A percentile compares a stretch with the other conserved stretches of the same genome.
These are phyloP conservation scores for Hericium coralloides DNA, from an alignment of 768 basidiomycete species.

Conservation along the genomic window DNA sequence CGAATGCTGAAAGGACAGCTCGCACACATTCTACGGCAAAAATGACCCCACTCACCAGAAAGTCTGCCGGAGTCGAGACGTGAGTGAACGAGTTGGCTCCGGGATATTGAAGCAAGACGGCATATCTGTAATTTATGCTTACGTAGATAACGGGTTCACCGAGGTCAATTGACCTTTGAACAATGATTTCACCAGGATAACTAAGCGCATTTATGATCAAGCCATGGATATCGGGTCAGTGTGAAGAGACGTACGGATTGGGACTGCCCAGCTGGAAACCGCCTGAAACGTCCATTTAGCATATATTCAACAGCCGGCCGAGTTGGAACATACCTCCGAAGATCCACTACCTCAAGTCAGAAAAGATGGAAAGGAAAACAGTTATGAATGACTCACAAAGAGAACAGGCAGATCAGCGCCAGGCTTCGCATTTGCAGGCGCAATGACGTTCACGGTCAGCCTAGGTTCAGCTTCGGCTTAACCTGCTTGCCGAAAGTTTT, in stretches of 20 bases:
- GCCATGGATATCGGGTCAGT: no score
- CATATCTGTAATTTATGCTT: slow-evolving; percentile 41
- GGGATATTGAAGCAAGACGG: no score
- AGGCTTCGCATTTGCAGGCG: slow-evolving; percentile 9
- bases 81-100: no score
- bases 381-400: slow-evolving; percentile 3
- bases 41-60: no score
- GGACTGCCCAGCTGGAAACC: slow-evolving; percentile 40
- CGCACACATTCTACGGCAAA: no score
- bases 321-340: slow-evolving; percentile 14
- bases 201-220: no score
- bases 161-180: slow-evolving; percentile 35
- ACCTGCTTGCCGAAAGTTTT: background rate
- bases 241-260: no score
- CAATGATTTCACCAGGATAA: no score
- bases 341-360: slow-evolving; percentile 15
- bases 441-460: slow-evolving; percentile 19
- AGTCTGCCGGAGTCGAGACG: no score
- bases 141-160: slow-evolving; percentile 41
- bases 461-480: background rate
- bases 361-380: background rate
- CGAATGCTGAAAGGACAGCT: slow-evolving; percentile 6
- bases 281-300: slow-evolving; percentile 14
- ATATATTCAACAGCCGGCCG: background rate
- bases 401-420: slow-evolving; percentile 12